Evolutionary conservation across 2,329 filamentous ascomycete genomes (phyloP).

Genomic region (Clonostachys solani): DNA sequence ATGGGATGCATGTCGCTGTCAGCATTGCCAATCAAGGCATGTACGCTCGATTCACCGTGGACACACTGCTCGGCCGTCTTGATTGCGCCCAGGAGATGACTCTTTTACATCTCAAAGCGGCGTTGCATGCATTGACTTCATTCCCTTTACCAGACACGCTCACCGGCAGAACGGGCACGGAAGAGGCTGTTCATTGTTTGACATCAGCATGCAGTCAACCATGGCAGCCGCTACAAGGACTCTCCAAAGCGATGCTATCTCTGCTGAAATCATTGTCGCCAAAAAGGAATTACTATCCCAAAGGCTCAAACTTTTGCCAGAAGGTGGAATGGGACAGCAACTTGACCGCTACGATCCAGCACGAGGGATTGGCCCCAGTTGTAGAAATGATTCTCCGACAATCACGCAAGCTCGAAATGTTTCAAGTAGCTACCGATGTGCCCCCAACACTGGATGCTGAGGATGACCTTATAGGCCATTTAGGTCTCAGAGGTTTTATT

Average conservation of each 20-base stretch:
- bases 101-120: constrained; percentile 51
- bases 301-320: constrained; percentile 22
- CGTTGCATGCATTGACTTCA: constrained; percentile 58
- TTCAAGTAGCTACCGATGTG: constrained; percentile 6
- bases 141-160: constrained; percentile 52
- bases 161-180: constrained; percentile 54
- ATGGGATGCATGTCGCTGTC: constrained; percentile 15
- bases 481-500: not conserved
- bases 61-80: constrained; percentile 49
- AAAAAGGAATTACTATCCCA: constrained; percentile 28
- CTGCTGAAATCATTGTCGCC: constrained; percentile 16
- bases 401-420: constrained; percentile 16
- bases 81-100: constrained; percentile 52
- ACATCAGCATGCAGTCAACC: constrained; percentile 44
- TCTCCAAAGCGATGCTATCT: constrained; percentile 1
- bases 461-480: not conserved
- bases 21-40: constrained; percentile 8
- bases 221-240: constrained; percentile 28
- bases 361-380: constrained; percentile 24
- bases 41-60: constrained; percentile 48
- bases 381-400: constrained; percentile 18
- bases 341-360: constrained; percentile 27
- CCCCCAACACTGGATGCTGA: not conserved
- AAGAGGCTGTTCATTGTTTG: constrained; percentile 51
- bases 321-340: constrained; percentile 21